Conservation (phyloP, 2,329 filamentous ascomycete genomes). For the Apiospora malaysiana region DNA sequence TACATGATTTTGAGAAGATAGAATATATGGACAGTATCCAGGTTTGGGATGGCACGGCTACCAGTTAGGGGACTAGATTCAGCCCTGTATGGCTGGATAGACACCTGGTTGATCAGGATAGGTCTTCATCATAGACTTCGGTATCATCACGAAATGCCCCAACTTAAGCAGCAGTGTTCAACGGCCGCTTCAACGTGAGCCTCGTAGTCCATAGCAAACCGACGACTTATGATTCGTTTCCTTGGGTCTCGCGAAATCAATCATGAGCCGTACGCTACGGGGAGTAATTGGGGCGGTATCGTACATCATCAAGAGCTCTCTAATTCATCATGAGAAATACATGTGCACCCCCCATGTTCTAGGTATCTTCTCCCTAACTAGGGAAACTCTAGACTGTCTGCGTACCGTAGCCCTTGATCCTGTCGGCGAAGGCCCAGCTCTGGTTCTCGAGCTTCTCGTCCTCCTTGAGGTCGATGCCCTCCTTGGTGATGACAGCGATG, state of each 20-base stretch:
- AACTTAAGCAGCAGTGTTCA: neutral
- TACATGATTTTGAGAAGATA: no score
- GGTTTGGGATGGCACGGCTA: no score
- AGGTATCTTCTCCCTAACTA: neutral
- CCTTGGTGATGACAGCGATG: slow-evolving; percentile 86
- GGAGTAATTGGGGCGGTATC: neutral
- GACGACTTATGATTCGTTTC: neutral
- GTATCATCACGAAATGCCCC: no score
- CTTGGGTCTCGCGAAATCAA: neutral
- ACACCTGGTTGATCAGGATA: neutral
- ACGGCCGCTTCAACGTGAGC: neutral
- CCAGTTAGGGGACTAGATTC: no score
- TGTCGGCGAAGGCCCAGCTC: slow-evolving; percentile 97
- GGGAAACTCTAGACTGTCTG: slow-evolving; percentile 68
- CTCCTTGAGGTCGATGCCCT: slow-evolving; percentile 84
- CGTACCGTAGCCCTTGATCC: slow-evolving; percentile 93
- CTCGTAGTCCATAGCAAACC: neutral
- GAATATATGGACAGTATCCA: no score
- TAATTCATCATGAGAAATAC: neutral
- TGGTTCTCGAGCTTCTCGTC: slow-evolving; percentile 89
- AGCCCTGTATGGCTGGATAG: neutral
- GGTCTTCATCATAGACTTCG: neutral
- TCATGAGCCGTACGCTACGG: neutral
- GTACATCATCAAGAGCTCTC: slow-evolving; percentile 11
- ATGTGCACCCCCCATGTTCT: neutral